Percentiles rank a stretch among this genome's conserved stretches.
Evolutionary conservation across 1,284 basidiomycete species (phyloP).

Genomic region (Puccinia polysora): DNA sequence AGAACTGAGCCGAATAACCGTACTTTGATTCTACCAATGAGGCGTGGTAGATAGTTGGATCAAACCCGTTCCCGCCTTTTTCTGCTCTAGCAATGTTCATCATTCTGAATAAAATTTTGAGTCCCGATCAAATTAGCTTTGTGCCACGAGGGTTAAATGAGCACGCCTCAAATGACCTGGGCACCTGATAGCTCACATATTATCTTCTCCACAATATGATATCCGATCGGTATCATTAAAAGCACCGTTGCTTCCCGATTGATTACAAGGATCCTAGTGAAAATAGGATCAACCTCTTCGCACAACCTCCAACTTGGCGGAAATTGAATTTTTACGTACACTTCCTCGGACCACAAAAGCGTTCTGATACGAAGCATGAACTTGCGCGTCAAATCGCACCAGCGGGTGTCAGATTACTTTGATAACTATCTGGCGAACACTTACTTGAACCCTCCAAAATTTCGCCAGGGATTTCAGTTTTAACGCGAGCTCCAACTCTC

Average conservation of each 20-base stretch:
- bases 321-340: background rate
- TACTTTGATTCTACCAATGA: slow-evolving; percentile 32
- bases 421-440: background rate
- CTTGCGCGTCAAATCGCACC: too few relatives aligned
- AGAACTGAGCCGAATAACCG: slow-evolving; percentile 27
- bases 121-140: background rate
- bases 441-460: slow-evolving; percentile 43
- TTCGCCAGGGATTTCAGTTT: slow-evolving; percentile 42
- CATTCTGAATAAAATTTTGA: slow-evolving; percentile 15
- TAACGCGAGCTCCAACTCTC: slow-evolving; percentile 36
- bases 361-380: slow-evolving; percentile 14
- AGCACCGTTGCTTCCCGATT: slow-evolving; percentile 25
- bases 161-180: background rate
- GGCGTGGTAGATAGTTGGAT: slow-evolving; percentile 37
- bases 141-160: background rate
- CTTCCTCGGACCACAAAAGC: slow-evolving; percentile 37
- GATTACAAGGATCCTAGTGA: slow-evolving; percentile 36
- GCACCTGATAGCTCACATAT: too few relatives aligned
- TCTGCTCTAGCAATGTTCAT: slow-evolving; percentile 43
- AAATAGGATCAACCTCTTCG: background rate
- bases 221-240: slow-evolving; percentile 23
- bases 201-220: slow-evolving; percentile 41
- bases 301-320: background rate
- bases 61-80: slow-evolving; percentile 30
- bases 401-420: too few relatives aligned